Evolutionary conservation across 2,329 filamentous ascomycete species (phyloP).

Genomic region (Scortechinia acanthostroma): DNA sequence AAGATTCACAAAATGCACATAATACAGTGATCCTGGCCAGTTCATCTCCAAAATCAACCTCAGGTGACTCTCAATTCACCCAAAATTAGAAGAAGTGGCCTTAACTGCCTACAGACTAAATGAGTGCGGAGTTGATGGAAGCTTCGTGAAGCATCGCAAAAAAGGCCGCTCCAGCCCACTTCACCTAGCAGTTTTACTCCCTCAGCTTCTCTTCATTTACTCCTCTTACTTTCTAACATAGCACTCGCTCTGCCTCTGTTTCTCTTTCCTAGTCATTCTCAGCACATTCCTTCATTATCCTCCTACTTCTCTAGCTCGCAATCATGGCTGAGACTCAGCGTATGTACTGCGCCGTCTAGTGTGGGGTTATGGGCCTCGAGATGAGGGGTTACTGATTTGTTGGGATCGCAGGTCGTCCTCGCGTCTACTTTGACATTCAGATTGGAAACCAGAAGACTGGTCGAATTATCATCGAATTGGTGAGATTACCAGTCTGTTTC

Average conservation of each 20-base stretch:
- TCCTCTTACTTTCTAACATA: neutral
- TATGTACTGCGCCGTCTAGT: too few relatives aligned
- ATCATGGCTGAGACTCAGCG: neutral
- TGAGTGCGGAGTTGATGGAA: neutral
- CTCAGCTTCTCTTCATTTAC: neutral
- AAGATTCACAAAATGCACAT: neutral
- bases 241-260: neutral
- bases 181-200: neutral
- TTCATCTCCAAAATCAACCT: too few relatives aligned
- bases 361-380: too few relatives aligned
- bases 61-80: too few relatives aligned
- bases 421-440: constrained; percentile 85
- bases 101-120: too few relatives aligned
- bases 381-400: too few relatives aligned
- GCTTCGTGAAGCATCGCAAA: neutral
- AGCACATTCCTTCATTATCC: neutral
- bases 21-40: neutral
- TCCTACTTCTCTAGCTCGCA: neutral
- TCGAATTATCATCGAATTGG: constrained; percentile 73
- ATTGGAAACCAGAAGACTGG: constrained; percentile 70
- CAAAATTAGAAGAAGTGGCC: too few relatives aligned
- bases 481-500: neutral
- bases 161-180: too few relatives aligned
- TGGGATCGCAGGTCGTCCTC: constrained; percentile 38
- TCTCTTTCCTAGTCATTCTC: neutral